Conservation (phyloP, 2,329 filamentous ascomycete genomes). For the Seiridium cupressi region DNA sequence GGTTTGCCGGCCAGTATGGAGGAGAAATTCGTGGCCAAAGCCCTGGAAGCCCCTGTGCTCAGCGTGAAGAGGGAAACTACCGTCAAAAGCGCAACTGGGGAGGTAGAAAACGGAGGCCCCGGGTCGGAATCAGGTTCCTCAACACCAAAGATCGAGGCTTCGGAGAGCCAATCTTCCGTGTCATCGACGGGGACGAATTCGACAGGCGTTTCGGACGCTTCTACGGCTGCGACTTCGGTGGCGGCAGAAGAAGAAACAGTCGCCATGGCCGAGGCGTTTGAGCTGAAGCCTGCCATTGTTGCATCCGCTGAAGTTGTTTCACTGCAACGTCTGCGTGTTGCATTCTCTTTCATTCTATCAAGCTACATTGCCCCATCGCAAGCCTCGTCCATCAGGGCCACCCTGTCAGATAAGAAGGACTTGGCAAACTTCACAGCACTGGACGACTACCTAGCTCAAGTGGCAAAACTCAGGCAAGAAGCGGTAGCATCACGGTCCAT, state of each 20-base stretch:
- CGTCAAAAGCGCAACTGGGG: background rate
- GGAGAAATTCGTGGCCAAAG: slow-evolving; percentile 75
- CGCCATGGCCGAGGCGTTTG: slow-evolving; percentile 14
- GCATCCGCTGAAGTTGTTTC: slow-evolving; percentile 47
- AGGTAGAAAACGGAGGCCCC: background rate
- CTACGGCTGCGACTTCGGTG: slow-evolving; percentile 45
- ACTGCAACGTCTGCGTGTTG: slow-evolving; percentile 64
- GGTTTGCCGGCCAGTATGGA: slow-evolving; percentile 80
- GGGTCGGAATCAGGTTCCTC: slow-evolving; percentile 22
- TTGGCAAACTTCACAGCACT: slow-evolving; percentile 68
- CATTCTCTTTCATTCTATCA: slow-evolving; percentile 63
- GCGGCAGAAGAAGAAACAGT: slow-evolving; percentile 22
- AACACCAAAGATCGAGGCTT: slow-evolving; percentile 27
- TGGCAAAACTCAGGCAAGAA: slow-evolving; percentile 69
- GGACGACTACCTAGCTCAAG: slow-evolving; percentile 63
- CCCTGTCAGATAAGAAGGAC: slow-evolving; percentile 30
- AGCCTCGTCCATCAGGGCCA: slow-evolving; percentile 37
- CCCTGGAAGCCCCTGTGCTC: slow-evolving; percentile 73
- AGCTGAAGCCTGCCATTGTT: slow-evolving; percentile 40
- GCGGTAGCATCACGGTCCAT: slow-evolving; percentile 66
- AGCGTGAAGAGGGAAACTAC: slow-evolving; percentile 57
- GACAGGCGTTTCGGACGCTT: slow-evolving; percentile 36
- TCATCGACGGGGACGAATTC: slow-evolving; percentile 32
- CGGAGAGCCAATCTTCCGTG: slow-evolving; percentile 41
- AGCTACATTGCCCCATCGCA: slow-evolving; percentile 55